These are phyloP conservation scores for Eutrema japonicum DNA, from an alignment of 345 rosid species.

Conservation along the genomic window DNA sequence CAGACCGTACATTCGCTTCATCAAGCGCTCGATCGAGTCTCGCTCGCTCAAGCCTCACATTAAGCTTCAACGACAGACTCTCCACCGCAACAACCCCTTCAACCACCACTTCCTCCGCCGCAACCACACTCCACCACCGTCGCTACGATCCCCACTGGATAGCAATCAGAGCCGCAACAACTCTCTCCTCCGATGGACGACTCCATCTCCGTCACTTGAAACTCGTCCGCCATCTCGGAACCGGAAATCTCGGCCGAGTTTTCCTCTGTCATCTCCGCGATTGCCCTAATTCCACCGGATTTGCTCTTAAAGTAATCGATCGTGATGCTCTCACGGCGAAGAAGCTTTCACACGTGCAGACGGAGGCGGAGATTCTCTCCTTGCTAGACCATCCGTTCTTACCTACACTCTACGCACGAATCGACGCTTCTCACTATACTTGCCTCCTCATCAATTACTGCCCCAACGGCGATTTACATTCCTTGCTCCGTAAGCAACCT, in stretches of 20 bases:
- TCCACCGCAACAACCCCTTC: constrained; percentile 45
- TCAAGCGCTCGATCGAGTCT: constrained; percentile 70
- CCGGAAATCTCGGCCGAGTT: constrained; percentile 76
- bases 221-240: constrained; percentile 69
- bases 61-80: constrained; percentile 71
- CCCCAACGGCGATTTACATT: constrained; percentile 87
- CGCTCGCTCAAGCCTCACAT: constrained; percentile 65
- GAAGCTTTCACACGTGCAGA: constrained; percentile 64
- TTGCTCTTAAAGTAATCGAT: constrained; percentile 75
- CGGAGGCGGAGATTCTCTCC: constrained; percentile 72
- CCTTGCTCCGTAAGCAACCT: constrained; percentile 74
- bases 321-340: constrained; percentile 54
- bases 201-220: constrained; percentile 73
- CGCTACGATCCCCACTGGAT: constrained; percentile 66
- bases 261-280: constrained; percentile 77
- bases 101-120: constrained; percentile 34
- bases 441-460: constrained; percentile 88
- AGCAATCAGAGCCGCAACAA: constrained; percentile 61
- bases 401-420: constrained; percentile 77
- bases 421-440: constrained; percentile 76
- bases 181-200: constrained; percentile 58
- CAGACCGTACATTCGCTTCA: constrained; percentile 59
- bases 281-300: constrained; percentile 47
- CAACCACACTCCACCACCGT: constrained; percentile 54
- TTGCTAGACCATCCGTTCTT: constrained; percentile 78